These are phyloP conservation scores for Setaria viridis DNA, from an alignment of 202 grass and related monocot genomes.

Conservation along the genomic window DNA sequence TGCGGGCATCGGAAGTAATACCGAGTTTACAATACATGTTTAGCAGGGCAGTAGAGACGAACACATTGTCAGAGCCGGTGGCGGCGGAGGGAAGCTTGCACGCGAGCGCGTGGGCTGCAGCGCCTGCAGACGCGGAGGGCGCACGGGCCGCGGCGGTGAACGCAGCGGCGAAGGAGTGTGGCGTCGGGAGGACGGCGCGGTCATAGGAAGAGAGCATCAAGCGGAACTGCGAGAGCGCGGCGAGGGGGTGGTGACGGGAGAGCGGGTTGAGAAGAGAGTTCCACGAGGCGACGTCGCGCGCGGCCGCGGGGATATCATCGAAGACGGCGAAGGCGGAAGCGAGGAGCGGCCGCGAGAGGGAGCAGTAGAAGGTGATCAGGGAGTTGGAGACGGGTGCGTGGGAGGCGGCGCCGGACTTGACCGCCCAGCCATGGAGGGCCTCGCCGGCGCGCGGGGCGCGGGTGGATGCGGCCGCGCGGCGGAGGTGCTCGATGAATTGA, in stretches of 20 bases:
- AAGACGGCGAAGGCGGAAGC: slow-evolving; percentile 47
- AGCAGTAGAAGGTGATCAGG: slow-evolving; percentile 57
- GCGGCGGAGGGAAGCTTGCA: slow-evolving; percentile 52
- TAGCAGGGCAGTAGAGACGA: slow-evolving; percentile 58
- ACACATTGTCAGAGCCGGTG: slow-evolving; percentile 41
- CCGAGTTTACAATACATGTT: slow-evolving; percentile 80
- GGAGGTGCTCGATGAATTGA: slow-evolving; percentile 55
- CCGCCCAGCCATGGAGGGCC: slow-evolving; percentile 51
- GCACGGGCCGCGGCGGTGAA: slow-evolving; percentile 58
- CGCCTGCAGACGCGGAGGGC: background rate
- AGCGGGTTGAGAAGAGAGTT: slow-evolving; percentile 75
- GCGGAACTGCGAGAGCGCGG: slow-evolving; percentile 41
- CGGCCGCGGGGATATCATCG: slow-evolving; percentile 34
- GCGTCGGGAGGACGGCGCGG: slow-evolving; percentile 43
- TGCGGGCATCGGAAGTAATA: slow-evolving; percentile 50
- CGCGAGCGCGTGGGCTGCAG: slow-evolving; percentile 49
- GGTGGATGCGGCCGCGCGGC: background rate
- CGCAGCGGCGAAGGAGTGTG: slow-evolving; percentile 56
- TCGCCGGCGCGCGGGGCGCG: slow-evolving; percentile 34
- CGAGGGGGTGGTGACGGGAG: slow-evolving; percentile 42
- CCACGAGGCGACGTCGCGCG: slow-evolving; percentile 71
- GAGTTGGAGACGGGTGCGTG: slow-evolving; percentile 59
- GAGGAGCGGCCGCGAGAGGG: slow-evolving; percentile 40
- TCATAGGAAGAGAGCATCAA: slow-evolving; percentile 41
- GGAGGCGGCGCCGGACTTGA: slow-evolving; percentile 50